Evolutionary conservation across 2,329 filamentous ascomycete species (phyloP), one percentile per base, ranked within the genome.

Genomic region (Hyphodiscus sp.): DNA sequence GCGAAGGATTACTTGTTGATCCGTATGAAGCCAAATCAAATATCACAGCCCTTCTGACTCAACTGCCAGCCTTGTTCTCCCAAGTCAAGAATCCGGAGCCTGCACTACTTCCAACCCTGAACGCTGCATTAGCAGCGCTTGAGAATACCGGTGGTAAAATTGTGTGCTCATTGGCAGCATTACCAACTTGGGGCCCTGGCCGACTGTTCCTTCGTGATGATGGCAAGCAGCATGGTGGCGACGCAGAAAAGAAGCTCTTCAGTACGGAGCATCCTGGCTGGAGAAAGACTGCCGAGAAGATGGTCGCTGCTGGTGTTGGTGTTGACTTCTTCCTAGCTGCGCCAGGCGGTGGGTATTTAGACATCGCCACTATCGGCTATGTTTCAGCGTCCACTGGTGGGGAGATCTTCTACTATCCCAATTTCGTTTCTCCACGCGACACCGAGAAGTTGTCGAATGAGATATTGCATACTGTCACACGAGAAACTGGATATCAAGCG

Each of bases 351-450:
- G 89, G 88, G 16, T 97, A 96, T 70, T 80, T 96, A 46, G 92
- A 97, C 65, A 85, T 97, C 67, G 92, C 91, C 33, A 96, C 92
- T 2, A 87, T 97, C 62, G 89, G 91, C 43, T 87, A 96, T 69
- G 81, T 96, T 20, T 82, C 94, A 30, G 84, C 90, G 43, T 85
- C 87, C 29, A 95, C 90, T n/a, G 94, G 94, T 54, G 94, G 94
- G 58, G 94, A 99, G 70, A 89, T 86, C 0, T 99, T 91, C 72
- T 96, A 95, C 73, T 99, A 95, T 68, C 91, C 94, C 45, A 99
- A 97, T 70, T 99, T 96, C 74, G 85, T 96, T 55, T 83, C 87
- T 8, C 88, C 88, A 8, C 83, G 94, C 41, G 94, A 99, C 70
- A 83, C 86, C 44, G 78, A 89, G 52, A 95, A 92, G 73, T 74